A percentile compares a stretch with the other conserved stretches of the same genome.
Conservation (phyloP, 257 asterid species). For the Gynochthodes officinalis region DNA sequence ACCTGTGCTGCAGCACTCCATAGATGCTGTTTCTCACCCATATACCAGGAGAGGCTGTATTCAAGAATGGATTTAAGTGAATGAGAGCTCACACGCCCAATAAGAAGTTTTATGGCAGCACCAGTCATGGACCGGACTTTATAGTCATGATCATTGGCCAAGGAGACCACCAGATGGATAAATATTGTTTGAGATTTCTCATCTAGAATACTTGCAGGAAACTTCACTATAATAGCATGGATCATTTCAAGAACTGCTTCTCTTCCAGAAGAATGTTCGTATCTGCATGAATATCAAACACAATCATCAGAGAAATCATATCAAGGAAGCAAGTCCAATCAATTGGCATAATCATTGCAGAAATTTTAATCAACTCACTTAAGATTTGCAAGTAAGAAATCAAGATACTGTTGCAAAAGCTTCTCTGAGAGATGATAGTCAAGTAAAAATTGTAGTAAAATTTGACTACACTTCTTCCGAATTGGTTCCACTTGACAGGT, state of each 20-base stretch:
- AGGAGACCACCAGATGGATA: constrained; percentile 60
- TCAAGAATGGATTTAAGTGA: constrained; percentile 54
- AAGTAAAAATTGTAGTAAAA: constrained; percentile 74
- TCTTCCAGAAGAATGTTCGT: constrained; percentile 83
- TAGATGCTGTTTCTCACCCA: constrained; percentile 53
- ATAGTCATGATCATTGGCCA: constrained; percentile 77
- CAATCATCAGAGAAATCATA: background rate
- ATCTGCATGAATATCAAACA: constrained; percentile 40
- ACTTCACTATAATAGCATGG: constrained; percentile 70
- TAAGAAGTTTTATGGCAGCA: constrained; percentile 70
- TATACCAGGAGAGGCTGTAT: constrained; percentile 73
- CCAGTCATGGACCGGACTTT: constrained; percentile 84
- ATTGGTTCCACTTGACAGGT: constrained; percentile 77
- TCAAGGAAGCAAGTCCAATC: background rate
- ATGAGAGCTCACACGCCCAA: constrained; percentile 52
- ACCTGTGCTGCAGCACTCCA: constrained; percentile 97
- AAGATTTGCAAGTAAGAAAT: constrained; percentile 61
- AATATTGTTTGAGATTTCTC: constrained; percentile 66
- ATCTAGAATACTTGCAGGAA: constrained; percentile 51
- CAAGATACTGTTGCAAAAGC: constrained; percentile 75
- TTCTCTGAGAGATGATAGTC: constrained; percentile 67
- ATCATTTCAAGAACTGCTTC: constrained; percentile 94
- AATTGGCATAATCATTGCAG: background rate
- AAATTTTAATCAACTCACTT: constrained; percentile 45
- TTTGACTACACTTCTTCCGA: constrained; percentile 79